Evolutionary conservation across 2,329 filamentous ascomycete species (phyloP), one percentile per base, ranked within the genome.

Genomic region (Talaromyces sp.): DNA sequence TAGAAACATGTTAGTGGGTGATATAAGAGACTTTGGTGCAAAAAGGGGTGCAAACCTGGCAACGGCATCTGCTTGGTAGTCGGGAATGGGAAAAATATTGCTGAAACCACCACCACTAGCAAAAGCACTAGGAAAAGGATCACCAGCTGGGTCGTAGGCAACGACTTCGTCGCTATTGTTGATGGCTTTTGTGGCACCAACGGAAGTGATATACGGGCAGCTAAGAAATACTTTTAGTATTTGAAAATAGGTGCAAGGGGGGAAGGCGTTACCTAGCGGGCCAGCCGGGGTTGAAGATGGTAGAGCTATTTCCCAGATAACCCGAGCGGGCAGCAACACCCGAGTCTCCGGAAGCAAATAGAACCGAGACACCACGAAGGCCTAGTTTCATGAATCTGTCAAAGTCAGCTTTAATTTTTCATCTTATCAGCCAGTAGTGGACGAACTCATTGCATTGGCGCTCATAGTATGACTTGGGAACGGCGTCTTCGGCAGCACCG

Each of bases 391-490:
- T 64, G 37, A 64, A 63, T 43, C 61, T 63, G 41, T 19, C 15
- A 31, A 45, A 33, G 49, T 47, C n/a, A 47, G 43, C n/a, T 22
- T 47, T 4, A n/a, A 19, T 5, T 10, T 47, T 47, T 47, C 22
- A 47, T 10, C 27, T 19, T 13, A 15, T 10, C 17, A 7, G 9
- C 3, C 15, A 35, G 11, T 31, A 17, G 4, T 31, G 15, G 4
- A 57, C 63, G 22, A 52, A 67, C 52, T 80, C 78, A 58, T 75
- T 75, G 68, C 78, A 80, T 67, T 81, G 79, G 6, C 79, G 74
- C 68, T 82, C 77, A 69, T 86, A 83, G 74, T 88, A 88, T 66
- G 75, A 77, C 8, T 80, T 74, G 0, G 86, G 85, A 25, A 87
- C 77, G 22, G 83, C 82, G 10, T 76, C 74, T 73, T 88, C 85